phyloP scores from a whole-genome alignment of 345 rosid genomes.

The Populus davidiana region DNA sequence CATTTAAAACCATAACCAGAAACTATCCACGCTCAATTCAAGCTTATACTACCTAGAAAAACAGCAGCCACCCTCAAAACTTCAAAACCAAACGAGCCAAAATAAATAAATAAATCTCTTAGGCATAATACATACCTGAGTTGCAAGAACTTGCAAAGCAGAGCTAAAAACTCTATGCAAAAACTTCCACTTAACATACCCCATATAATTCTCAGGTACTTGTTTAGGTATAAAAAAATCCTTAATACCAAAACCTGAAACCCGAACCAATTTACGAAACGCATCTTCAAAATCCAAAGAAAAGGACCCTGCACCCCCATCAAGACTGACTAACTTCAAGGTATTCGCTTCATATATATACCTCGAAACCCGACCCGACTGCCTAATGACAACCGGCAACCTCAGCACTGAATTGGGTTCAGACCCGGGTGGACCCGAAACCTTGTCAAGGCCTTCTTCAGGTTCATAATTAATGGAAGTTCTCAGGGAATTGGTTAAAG shows the following conservation, averaged over 20 bases:
- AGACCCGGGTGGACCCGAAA: constrained; percentile 4
- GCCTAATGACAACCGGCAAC: constrained; percentile 51
- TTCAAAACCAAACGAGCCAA: neutral
- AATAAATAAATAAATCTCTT: neutral
- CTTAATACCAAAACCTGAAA: constrained; percentile 42
- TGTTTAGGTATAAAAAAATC: constrained; percentile 75
- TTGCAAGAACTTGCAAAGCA: constrained; percentile 87
- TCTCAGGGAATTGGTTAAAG: constrained; percentile 30
- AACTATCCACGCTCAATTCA: neutral
- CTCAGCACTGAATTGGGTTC: constrained; percentile 7
- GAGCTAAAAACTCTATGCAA: constrained; percentile 92
- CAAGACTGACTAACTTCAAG: constrained; percentile 42
- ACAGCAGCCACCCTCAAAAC: neutral
- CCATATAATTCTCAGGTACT: constrained; percentile 54
- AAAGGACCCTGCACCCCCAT: constrained; percentile 38
- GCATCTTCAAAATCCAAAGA: constrained; percentile 35
- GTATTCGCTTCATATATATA: constrained; percentile 55
- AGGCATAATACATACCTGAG: constrained; percentile 53
- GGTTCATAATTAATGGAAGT: constrained; percentile 39
- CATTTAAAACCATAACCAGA: neutral
- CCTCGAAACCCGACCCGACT: constrained; percentile 52
- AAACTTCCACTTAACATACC: constrained; percentile 84
- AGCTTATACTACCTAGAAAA: neutral
- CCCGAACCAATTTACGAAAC: constrained; percentile 36
- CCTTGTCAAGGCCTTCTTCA: constrained; percentile 29